phyloP scores from a whole-genome alignment of 371 early-diverging fungal genomes.

The Rozella allomycis region DNA sequence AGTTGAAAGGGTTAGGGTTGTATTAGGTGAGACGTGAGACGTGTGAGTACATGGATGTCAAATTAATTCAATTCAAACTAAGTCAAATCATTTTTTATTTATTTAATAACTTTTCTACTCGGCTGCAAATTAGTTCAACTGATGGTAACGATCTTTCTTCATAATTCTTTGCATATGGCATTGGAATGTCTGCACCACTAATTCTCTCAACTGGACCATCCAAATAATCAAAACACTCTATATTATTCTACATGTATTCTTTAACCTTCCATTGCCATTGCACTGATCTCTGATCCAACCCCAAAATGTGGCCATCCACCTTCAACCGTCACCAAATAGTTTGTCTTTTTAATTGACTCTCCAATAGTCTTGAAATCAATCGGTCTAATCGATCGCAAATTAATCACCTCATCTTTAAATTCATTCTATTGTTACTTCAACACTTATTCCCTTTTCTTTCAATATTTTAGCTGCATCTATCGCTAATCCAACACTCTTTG shows the following conservation, averaged over 20 bases:
- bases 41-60: no score
- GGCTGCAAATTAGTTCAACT: slow-evolving; percentile 61
- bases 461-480: slow-evolving; percentile 78
- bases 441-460: slow-evolving; percentile 61
- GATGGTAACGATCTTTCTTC: slow-evolving; percentile 80
- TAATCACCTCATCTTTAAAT: slow-evolving; percentile 62
- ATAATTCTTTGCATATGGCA: slow-evolving; percentile 91
- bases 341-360: slow-evolving; percentile 89
- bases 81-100: no score
- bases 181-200: slow-evolving; percentile 94
- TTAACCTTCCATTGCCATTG: slow-evolving; percentile 74
- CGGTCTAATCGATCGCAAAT: slow-evolving; percentile 93
- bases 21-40: no score
- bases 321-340: slow-evolving; percentile 90
- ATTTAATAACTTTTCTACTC: no score
- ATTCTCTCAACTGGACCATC: slow-evolving; percentile 89
- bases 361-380: slow-evolving; percentile 84
- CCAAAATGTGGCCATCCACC: slow-evolving; percentile 94
- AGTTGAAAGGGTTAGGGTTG: no score
- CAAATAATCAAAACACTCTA: slow-evolving; percentile 81
- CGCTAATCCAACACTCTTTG: slow-evolving; percentile 65
- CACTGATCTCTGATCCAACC: slow-evolving; percentile 90
- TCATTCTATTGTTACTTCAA: slow-evolving; percentile 24
- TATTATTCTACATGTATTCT: no score
- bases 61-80: no score